Evolutionary conservation across 192 early-diverging fungal species (phyloP), one percentile per base, ranked within the genome.

Genomic region (Coemansia sp.): DNA sequence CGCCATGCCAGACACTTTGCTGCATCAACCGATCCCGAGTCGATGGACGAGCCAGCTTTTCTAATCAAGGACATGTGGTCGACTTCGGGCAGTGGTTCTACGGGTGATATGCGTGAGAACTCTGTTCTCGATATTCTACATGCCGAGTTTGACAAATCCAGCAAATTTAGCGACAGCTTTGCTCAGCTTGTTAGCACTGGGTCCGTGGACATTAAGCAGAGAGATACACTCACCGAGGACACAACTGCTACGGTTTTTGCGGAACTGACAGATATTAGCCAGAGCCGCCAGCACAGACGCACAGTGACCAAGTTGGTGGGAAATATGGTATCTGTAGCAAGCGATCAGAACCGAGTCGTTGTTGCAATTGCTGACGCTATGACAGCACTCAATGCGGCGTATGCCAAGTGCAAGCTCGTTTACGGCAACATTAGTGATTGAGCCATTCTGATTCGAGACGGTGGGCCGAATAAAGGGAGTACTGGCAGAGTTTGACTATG

Each of bases 311-410:
- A 39, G 8, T 39, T 9, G 38, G 38, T 1, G 8, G 38, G 38
- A 7, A 39, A 9, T 9, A 3, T 18, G 42, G 18, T 43, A n/a
- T 43, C 42, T 5, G 13, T 3, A 5, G 42, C 42, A 18, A 7
- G 18, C 5, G 18, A 43, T 14, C 3, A 1, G 42, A 43, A 14
- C 9, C 36, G 58, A 21, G 20, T 66, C n/a, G 67, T 76, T 7
- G 23, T 67, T 39, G 64, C 62, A 4, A 38, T 60, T 0, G 59
- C 68, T n/a, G 74, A 76, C 39, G 64, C 37, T 20, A 76, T 70
- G 74, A 16, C 31, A 3, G 53, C 31, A 9, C 65, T 70, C 40
- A 66, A 13, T 0, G 50, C 11, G 8, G 37, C 37, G 1, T 38
- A 38, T 38, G 2, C 7, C 37, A 38, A 38, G 37, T 38, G 37